Conservation (phyloP, 345 rosid genomes). For the Mercurialis annua region DNA sequence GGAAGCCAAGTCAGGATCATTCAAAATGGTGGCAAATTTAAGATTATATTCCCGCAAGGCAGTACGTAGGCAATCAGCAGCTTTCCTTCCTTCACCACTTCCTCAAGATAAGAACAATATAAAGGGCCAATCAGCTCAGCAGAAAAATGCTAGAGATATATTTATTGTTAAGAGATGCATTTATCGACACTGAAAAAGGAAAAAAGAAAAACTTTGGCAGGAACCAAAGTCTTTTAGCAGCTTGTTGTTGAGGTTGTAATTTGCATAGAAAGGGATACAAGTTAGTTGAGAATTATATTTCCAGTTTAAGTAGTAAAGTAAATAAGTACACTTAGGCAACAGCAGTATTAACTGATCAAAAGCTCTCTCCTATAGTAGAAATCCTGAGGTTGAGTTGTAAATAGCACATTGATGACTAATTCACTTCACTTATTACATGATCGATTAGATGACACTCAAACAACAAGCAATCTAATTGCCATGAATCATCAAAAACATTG, state of each 20-base stretch:
- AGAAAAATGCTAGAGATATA: neutral
- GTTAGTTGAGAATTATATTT: neutral
- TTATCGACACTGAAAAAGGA: neutral
- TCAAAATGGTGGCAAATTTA: constrained; percentile 83
- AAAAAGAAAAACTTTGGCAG: neutral
- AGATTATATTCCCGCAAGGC: constrained; percentile 87
- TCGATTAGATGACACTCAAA: too few species aligned
- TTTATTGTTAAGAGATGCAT: neutral
- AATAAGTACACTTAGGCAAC: neutral
- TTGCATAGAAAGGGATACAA: neutral
- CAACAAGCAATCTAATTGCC: too few species aligned
- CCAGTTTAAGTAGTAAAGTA: neutral
- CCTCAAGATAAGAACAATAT: constrained; percentile 26
- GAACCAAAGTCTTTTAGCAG: neutral
- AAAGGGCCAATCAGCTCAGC: constrained; percentile 10
- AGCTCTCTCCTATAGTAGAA: too few species aligned
- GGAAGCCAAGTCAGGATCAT: constrained; percentile 94
- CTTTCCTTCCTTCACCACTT: constrained; percentile 84
- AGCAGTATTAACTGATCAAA: neutral
- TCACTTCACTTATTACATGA: neutral
- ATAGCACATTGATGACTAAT: neutral
- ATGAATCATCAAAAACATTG: too few species aligned
- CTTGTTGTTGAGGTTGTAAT: neutral
- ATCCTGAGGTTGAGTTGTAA: neutral
- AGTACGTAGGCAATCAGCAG: constrained; percentile 72